phyloP scores from a whole-genome alignment of 2,329 filamentous ascomycete genomes.

The Cytospora piceicola region DNA sequence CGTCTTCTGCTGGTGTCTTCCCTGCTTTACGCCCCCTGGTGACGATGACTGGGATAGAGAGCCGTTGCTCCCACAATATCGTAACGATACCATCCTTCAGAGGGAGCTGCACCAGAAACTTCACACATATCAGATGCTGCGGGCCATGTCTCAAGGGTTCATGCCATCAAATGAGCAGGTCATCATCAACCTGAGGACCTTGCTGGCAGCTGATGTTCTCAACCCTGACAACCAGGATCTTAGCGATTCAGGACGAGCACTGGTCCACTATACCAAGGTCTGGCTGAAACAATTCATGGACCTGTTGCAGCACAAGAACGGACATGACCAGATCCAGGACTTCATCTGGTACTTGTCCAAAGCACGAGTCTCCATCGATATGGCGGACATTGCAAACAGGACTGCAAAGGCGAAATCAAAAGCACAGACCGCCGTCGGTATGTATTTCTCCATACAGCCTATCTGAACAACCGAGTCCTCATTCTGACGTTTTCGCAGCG shows the following conservation, averaged over 20 bases:
- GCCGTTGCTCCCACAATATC: slow-evolving; percentile 81
- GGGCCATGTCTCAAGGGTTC: slow-evolving; percentile 79
- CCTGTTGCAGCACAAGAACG: slow-evolving; percentile 82
- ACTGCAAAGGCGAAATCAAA: slow-evolving; percentile 66
- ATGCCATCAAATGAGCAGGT: slow-evolving; percentile 90
- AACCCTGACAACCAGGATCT: slow-evolving; percentile 76
- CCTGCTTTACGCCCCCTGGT: slow-evolving; percentile 66
- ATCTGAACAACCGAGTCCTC: no score
- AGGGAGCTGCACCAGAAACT: slow-evolving; percentile 83
- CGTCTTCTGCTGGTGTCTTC: slow-evolving; percentile 52
- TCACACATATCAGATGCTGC: slow-evolving; percentile 89
- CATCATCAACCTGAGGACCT: slow-evolving; percentile 76
- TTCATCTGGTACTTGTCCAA: slow-evolving; percentile 84
- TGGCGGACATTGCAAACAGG: slow-evolving; percentile 63
- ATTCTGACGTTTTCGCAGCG: slow-evolving; percentile 50
- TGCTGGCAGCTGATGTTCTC: slow-evolving; percentile 77
- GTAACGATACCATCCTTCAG: slow-evolving; percentile 80
- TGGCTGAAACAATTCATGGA: slow-evolving; percentile 82
- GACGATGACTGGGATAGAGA: slow-evolving; percentile 65
- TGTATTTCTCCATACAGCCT: slow-evolving; percentile 32
- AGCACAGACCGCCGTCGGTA: slow-evolving; percentile 73
- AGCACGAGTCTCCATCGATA: slow-evolving; percentile 71
- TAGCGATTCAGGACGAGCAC: slow-evolving; percentile 74
- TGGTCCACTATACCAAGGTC: slow-evolving; percentile 72
- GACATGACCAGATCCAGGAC: slow-evolving; percentile 83